Conservation (phyloP, 1,284 basidiomycete species). For the Melanopsichium pennsylvanicum region DNA sequence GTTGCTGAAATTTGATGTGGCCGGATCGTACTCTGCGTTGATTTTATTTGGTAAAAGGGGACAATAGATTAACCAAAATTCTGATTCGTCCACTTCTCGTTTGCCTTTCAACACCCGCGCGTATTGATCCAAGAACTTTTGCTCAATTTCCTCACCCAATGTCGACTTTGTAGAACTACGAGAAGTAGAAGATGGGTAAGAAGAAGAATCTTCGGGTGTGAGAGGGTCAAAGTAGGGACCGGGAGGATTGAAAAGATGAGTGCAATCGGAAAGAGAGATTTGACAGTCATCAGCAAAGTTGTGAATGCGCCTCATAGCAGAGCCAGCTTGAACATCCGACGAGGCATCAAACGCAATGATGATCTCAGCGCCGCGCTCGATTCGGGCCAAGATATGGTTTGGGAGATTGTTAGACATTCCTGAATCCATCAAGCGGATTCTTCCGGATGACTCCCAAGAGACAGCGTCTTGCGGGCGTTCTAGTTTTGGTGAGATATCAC, state of each 20-base stretch:
- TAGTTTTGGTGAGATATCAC: too few relatives aligned
- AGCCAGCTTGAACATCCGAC: conserved; percentile 60
- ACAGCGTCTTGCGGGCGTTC: too few relatives aligned
- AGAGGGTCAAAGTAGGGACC: too few relatives aligned
- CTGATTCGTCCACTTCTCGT: conserved; percentile 15
- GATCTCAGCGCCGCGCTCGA: conserved; percentile 52
- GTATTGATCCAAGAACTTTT: conserved; percentile 34
- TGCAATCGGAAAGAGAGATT: conserved; percentile 25
- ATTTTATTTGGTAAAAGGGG: conserved; percentile 53
- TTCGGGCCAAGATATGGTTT: conserved; percentile 55
- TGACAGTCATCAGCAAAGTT: conserved; percentile 56
- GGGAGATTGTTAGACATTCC: conserved; percentile 65
- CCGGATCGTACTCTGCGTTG: conserved; percentile 56
- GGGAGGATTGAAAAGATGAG: conserved; percentile 18
- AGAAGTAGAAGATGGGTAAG: background rate
- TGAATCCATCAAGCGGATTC: conserved; percentile 60
- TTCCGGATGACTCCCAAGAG: conserved; percentile 44
- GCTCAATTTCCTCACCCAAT: conserved; percentile 16
- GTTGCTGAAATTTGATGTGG: conserved; percentile 52
- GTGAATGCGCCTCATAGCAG: conserved; percentile 52
- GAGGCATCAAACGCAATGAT: conserved; percentile 63
- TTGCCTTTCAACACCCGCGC: conserved; percentile 33
- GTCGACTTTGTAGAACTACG: too few relatives aligned
- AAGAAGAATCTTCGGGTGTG: background rate
- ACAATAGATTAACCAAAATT: conserved; percentile 56